These are phyloP conservation scores for Udeniomyces megalosporus DNA, from an alignment of 768 basidiomycete genomes.

Conservation along the genomic window DNA sequence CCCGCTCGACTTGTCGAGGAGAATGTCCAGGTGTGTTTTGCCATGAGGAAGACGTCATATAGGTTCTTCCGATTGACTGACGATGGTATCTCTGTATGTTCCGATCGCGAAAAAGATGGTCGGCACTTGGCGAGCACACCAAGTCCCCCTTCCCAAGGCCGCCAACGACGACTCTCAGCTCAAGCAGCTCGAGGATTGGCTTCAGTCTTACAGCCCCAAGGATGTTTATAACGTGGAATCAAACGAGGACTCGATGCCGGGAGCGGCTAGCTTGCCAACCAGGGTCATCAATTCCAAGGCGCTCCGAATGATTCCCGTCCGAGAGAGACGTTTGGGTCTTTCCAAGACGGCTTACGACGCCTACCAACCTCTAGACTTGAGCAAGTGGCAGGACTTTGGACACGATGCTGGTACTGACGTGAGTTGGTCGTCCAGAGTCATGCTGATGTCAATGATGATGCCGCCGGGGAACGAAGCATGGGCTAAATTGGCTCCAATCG, in stretches of 20 bases:
- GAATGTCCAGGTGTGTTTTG: too few species aligned
- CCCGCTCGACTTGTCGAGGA: conserved; percentile 48
- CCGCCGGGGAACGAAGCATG: too few species aligned
- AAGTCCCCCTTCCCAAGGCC: conserved; percentile 66
- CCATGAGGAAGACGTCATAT: too few species aligned
- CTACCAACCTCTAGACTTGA: conserved; percentile 46
- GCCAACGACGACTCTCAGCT: conserved; percentile 52
- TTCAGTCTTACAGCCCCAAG: conserved; percentile 49
- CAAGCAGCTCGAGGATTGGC: conserved; percentile 49
- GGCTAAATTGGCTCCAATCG: too few species aligned
- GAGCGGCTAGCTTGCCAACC: conserved; percentile 18
- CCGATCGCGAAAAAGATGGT: too few species aligned
- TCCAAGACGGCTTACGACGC: conserved; percentile 41
- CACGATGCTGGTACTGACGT: conserved; percentile 40
- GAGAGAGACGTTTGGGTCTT: conserved; percentile 41
- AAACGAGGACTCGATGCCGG: conserved; percentile 20
- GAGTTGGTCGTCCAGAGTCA: too few species aligned
- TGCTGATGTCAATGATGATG: too few species aligned
- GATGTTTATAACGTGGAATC: conserved; percentile 43
- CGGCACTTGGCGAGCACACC: conserved; percentile 70
- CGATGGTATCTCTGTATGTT: too few species aligned
- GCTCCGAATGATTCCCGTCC: conserved; percentile 25
- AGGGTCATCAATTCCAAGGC: conserved; percentile 24
- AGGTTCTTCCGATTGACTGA: too few species aligned
- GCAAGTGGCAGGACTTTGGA: conserved; percentile 46